Evolutionary conservation across 495 filamentous ascomycete species (phyloP).

Genomic region (Tuber calosporum): DNA sequence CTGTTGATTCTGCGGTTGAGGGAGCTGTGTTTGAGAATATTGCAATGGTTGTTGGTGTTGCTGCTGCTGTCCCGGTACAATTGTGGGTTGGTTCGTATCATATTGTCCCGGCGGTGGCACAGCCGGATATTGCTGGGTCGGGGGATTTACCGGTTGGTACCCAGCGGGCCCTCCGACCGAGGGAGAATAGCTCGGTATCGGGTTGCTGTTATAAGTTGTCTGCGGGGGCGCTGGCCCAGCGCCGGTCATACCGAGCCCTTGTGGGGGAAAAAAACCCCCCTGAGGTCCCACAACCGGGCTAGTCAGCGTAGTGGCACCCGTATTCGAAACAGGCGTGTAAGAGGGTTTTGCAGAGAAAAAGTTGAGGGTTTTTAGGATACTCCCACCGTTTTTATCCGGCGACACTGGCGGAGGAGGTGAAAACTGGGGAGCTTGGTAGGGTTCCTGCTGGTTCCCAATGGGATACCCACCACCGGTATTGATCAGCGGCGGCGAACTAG

Average conservation of each 20-base stretch:
- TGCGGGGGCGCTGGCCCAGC: background rate
- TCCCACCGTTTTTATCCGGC: conserved; percentile 7
- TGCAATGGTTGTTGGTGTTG: conserved; percentile 2
- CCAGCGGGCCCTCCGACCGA: background rate
- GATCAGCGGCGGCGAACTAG: background rate
- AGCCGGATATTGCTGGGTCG: background rate
- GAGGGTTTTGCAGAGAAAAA: conserved; percentile 32
- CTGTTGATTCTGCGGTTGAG: background rate
- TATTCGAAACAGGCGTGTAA: conserved; percentile 5
- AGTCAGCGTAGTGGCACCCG: conserved; percentile 22
- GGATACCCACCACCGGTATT: background rate
- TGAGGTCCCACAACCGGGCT: conserved; percentile 6
- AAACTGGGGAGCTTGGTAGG: conserved; percentile 28
- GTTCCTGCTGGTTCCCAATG: conserved; percentile 7
- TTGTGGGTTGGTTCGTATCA: background rate
- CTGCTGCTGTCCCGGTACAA: background rate
- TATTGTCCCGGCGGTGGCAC: background rate
- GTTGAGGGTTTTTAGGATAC: conserved; percentile 23
- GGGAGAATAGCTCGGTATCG: background rate
- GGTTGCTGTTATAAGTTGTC: background rate
- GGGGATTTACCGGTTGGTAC: background rate
- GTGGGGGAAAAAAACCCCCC: background rate
- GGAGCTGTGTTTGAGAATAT: background rate
- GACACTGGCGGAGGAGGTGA: conserved; percentile 15
- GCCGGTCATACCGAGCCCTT: background rate